phyloP scores from a whole-genome alignment of 768 basidiomycete species.

The Trametes punicea region DNA sequence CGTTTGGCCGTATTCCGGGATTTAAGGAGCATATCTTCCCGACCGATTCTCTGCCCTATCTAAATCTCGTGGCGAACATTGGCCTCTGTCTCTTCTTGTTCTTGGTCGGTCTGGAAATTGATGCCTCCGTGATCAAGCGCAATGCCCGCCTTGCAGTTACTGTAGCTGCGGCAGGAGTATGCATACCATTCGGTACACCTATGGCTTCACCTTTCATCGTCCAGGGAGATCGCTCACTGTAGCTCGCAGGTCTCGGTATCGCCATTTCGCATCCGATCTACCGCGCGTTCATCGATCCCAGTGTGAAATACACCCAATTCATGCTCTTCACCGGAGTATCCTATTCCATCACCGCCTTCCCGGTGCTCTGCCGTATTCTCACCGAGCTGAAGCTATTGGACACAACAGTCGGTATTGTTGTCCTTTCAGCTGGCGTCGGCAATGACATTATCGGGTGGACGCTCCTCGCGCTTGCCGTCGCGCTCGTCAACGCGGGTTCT shows the following conservation, averaged over 20 bases:
- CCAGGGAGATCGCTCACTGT: neutral
- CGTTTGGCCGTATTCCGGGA: slow-evolving; percentile 75
- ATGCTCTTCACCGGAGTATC: slow-evolving; percentile 84
- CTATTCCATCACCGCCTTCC: slow-evolving; percentile 78
- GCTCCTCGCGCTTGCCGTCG: slow-evolving; percentile 78
- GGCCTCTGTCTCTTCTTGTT: slow-evolving; percentile 79
- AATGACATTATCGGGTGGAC: slow-evolving; percentile 73
- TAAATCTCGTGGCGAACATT: slow-evolving; percentile 72
- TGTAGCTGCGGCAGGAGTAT: slow-evolving; percentile 65
- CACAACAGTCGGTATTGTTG: slow-evolving; percentile 80
- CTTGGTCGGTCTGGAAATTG: slow-evolving; percentile 83
- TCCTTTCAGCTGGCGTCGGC: slow-evolving; percentile 77
- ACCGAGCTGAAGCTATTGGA: slow-evolving; percentile 79
- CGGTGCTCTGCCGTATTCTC: slow-evolving; percentile 81
- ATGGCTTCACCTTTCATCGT: neutral
- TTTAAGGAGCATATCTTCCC: slow-evolving; percentile 50
- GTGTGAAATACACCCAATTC: slow-evolving; percentile 75
- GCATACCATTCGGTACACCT: slow-evolving; percentile 54
- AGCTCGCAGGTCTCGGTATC: slow-evolving; percentile 60
- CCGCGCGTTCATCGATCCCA: slow-evolving; percentile 53
- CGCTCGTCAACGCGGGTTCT: slow-evolving; percentile 72
- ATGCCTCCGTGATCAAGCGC: slow-evolving; percentile 61
- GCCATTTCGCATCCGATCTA: slow-evolving; percentile 74
- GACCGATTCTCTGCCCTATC: slow-evolving; percentile 44
- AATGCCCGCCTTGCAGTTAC: slow-evolving; percentile 55